A percentile compares a stretch with the other conserved stretches of the same genome.
phyloP scores from a whole-genome alignment of 495 filamentous ascomycete genomes.

The Entonaema liquescens region DNA sequence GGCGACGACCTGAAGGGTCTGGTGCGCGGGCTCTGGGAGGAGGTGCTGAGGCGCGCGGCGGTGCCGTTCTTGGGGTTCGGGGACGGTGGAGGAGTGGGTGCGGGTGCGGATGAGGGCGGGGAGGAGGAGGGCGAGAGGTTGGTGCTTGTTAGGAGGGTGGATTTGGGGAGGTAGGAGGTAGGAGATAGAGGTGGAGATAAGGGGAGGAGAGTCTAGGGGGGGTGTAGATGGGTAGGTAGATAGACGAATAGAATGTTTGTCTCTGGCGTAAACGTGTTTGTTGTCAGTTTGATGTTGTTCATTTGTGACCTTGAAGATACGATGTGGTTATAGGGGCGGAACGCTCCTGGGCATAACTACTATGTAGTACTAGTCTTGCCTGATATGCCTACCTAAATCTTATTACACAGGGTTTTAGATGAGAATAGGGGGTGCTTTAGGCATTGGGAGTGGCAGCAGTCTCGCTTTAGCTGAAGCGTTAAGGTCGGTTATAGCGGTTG shows the following conservation, averaged over 20 bases:
- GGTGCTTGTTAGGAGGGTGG: conserved; percentile 41
- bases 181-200: no score
- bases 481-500: no score
- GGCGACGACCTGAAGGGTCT: conserved; percentile 74
- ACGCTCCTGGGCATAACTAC: no score
- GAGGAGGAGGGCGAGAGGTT: conserved; percentile 30
- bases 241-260: neutral
- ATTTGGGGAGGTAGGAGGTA: conserved; percentile 36
- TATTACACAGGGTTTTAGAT: no score
- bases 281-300: neutral
- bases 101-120: conserved; percentile 9
- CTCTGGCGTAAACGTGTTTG: neutral
- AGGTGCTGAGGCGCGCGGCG: conserved; percentile 72
- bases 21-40: conserved; percentile 78
- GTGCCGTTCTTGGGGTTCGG: conserved; percentile 42
- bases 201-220: neutral
- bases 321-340: neutral
- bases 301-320: neutral
- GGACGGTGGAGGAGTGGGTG: neutral
- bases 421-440: no score
- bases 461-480: no score
- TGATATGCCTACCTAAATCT: no score
- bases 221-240: neutral
- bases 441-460: no score
- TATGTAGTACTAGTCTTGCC: no score